Base-by-base conservation (phyloP, 306 rosid species). In the Prosopis cineraria region DNA sequence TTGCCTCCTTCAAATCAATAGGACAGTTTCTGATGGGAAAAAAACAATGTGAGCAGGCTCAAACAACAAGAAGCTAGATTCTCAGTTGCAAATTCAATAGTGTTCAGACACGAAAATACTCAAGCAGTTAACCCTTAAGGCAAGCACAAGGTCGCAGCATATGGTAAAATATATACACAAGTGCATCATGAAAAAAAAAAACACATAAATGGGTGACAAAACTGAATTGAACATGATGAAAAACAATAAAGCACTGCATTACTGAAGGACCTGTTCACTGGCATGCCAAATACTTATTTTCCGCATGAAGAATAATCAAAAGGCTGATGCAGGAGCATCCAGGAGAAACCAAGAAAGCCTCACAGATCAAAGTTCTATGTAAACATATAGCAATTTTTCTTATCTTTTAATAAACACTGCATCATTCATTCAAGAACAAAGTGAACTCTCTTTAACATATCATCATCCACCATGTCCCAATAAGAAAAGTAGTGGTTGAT, bases 1-100 rank as follows among this genome's bases (percentile, higher is more conserved):
- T 78, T 33, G 69, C 97, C 88, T 95, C 98, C 91, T 95, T 92
- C 85, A 95, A 81, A 78, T 95, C 98, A 25, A 87, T 77, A 44
- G 98, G 98, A 74, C 97, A 95, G 75, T 75, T 87, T 84, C 98
- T 95, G 91, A 25, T 53, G 77, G 45, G n/a, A n/a, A 40, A 19
- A 13, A 3, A 44, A 44, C 6, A 13, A 44, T 12, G 48, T 31
- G 34, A 31, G 34, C 34, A 2, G 4, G 3, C 34, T 31, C 34
- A 31, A 31, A 31, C 34, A 31, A 31, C 34, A 1, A 31, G 3
- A 31, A 31, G 68, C 55, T 48, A 69, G 63, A 58, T 36, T 48
- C 44, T 31, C 69, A 37, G 22, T 19, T 37, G 68, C 48, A 78
- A 24, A 40, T 72, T 34, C 79, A 74, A 62, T 20, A 16, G 37